These are phyloP conservation scores for Sugiyamaella novakii DNA, from an alignment of 1,139 yeast species.

Conservation along the genomic window DNA sequence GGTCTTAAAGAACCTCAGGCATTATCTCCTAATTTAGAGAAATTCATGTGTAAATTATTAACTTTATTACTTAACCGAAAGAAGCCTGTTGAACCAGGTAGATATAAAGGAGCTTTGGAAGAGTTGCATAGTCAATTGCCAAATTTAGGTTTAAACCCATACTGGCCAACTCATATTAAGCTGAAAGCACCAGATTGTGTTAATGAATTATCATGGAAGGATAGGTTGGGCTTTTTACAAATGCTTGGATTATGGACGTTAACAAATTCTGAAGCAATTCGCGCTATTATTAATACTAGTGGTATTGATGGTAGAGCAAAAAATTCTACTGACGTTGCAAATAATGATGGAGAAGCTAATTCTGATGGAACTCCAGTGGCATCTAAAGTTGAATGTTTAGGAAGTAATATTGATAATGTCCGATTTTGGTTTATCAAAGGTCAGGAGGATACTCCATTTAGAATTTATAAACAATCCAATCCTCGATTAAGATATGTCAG, in stretches of 20 bases:
- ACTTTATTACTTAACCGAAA: constrained; percentile 45
- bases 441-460: constrained; percentile 37
- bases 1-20: constrained; percentile 37
- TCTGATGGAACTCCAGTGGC: constrained; percentile 21
- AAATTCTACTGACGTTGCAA: constrained; percentile 19
- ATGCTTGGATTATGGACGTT: constrained; percentile 40
- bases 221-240: constrained; percentile 37
- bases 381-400: constrained; percentile 29
- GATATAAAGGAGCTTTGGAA: constrained; percentile 43
- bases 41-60: constrained; percentile 42
- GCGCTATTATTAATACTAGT: constrained; percentile 25
- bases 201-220: constrained; percentile 38
- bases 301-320: constrained; percentile 20
- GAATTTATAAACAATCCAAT: constrained; percentile 42
- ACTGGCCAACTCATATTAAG: constrained; percentile 35
- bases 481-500: constrained; percentile 36
- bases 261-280: constrained; percentile 36
- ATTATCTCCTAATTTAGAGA: constrained; percentile 39
- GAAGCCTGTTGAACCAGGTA: constrained; percentile 45
- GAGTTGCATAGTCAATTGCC: constrained; percentile 36
- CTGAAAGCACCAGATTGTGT: constrained; percentile 38
- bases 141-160: constrained; percentile 35
- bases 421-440: constrained; percentile 38
- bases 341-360: constrained; percentile 22
- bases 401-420: constrained; percentile 34